Evolutionary conservation across 495 filamentous ascomycete genomes (phyloP), one percentile per base, ranked within the genome.

Genomic region (Parachaetomium inaequale): DNA sequence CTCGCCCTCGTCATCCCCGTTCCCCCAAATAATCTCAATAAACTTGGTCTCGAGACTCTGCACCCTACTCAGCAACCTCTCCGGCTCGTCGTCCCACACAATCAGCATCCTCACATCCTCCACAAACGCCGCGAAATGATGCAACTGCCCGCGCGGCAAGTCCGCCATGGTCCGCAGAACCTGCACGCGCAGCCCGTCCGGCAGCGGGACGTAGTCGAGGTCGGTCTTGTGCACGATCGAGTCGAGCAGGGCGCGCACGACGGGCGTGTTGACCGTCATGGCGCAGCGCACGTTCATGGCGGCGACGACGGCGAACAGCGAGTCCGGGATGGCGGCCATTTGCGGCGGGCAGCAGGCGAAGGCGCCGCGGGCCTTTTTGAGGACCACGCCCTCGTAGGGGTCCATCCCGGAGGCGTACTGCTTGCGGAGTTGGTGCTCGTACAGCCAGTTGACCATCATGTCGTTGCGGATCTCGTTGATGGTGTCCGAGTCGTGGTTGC

Each of bases 401-500:
- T 76, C 70, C 45, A 72, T 61, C 19, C 80, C 80, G n/a, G 75
- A 76, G 0, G 79, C 78, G 80, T 86, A 88, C 60, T 85, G 74
- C 85, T 72, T 64, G 86, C 81, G 6, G 82, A 85, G 52, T 77
- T 84, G 87, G 69, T 91, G 88, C 68, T 92, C 88, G 74, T 88
- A 88, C 25, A 92, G 78, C 66, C 87, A 91, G 68, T 88, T 91
- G 52, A 88, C 88, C 88, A 92, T 92, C 59, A 92, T 85, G 68
- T 91, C 88, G 70, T 89, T 55, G 68, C 83, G 83, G 64, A 87
- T 80, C 52, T 85, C 78, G 43, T 72, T 64, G 28, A 86, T 67
- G 34, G 74, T 73, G 38, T 79, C 77, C 17, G 47, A 19, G 42
- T 72, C 65, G 40, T 40, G 6, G 55, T 78, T 82, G 61, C 80